Base-by-base conservation (phyloP, 2,329 filamentous ascomycete species). In the Dactylellina haptotyla region DNA sequence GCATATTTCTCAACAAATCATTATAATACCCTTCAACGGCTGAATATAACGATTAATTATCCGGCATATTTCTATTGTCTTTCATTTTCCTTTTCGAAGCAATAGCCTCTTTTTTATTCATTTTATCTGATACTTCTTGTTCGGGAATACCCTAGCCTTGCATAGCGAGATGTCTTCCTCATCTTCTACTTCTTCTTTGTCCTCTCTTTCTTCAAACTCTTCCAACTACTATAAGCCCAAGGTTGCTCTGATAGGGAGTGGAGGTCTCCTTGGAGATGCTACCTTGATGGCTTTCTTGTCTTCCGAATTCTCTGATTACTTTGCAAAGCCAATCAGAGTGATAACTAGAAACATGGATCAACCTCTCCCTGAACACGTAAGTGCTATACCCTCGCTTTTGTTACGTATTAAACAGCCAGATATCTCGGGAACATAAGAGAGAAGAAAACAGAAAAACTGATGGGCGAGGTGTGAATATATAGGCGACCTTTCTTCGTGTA, bases 171-270 rank as follows among this genome's bases (percentile, higher is more conserved):
- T 73, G 69, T 73, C 69, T 59, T 64, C 59, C 3, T 66, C n/a
- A n/a, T n/a, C n/a, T n/a, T n/a, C 69, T 14, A 73, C 61, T 4
- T 73, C 69, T 34, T 73, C 69, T 6, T 48, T 66, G 26, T 66
- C 69, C 14, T 73, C 69, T 9, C 54, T 73, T 41, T 73, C 69
- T 25, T 73, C 69, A 14, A 59, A 30, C 48, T 66, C 69, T 20
- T 73, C 54, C 37, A 61, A 54, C 46, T 66, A 57, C 20, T 51
- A 57, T 26, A 73, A 66, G 41, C 69, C 69, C 10, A 73, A 66
- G 56, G 50, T 73, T 51, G 69, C 69, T 43, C 57, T 73, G 46
- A 66, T 73, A 43, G 69, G 69, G 2, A 73, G 69, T 37, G 69
- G 69, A 28, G 69, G 69, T 3, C 51, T 73, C 4, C 61, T 73